Conservation (phyloP, 2,329 filamentous ascomycete species). For the Westerdykella ornata region DNA sequence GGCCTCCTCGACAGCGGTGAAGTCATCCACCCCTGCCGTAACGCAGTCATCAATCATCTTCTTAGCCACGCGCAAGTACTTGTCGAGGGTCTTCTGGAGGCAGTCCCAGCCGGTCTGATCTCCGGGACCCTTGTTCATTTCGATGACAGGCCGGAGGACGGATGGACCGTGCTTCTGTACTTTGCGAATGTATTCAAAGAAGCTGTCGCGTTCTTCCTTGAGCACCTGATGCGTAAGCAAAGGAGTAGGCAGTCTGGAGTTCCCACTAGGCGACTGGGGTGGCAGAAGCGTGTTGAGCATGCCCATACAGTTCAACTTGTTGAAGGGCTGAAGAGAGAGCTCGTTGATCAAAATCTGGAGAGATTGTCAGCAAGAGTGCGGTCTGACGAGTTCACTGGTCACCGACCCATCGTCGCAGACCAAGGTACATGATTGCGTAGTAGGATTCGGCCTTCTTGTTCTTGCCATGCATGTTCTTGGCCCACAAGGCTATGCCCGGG, state of each 20-base stretch:
- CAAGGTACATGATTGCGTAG: slow-evolving; percentile 57
- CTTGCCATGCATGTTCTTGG: slow-evolving; percentile 45
- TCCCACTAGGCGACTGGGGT: slow-evolving; percentile 42
- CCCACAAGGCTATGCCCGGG: slow-evolving; percentile 52
- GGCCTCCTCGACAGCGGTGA: slow-evolving; percentile 25
- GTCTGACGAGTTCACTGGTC: background rate
- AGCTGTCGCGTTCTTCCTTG: slow-evolving; percentile 52
- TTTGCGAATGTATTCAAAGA: slow-evolving; percentile 56
- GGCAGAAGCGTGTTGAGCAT: slow-evolving; percentile 64
- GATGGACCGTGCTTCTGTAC: slow-evolving; percentile 52
- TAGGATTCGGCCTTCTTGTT: slow-evolving; percentile 32
- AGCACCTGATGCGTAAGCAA: slow-evolving; percentile 49
- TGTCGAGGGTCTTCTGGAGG: slow-evolving; percentile 46
- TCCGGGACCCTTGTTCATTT: slow-evolving; percentile 45
- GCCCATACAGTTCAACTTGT: slow-evolving; percentile 59
- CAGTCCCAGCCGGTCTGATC: slow-evolving; percentile 53
- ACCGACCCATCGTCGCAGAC: slow-evolving; percentile 57
- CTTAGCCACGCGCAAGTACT: slow-evolving; percentile 54
- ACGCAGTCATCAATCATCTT: slow-evolving; percentile 56
- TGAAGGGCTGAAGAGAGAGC: slow-evolving; percentile 55
- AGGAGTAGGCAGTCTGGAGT: slow-evolving; percentile 40
- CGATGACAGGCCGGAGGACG: slow-evolving; percentile 49
- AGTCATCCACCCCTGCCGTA: slow-evolving; percentile 36
- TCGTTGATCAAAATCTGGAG: slow-evolving; percentile 57
- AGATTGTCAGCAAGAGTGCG: slow-evolving; percentile 15